phyloP scores from a whole-genome alignment of 164 flowering plant species.

The Liquidambar formosana region DNA sequence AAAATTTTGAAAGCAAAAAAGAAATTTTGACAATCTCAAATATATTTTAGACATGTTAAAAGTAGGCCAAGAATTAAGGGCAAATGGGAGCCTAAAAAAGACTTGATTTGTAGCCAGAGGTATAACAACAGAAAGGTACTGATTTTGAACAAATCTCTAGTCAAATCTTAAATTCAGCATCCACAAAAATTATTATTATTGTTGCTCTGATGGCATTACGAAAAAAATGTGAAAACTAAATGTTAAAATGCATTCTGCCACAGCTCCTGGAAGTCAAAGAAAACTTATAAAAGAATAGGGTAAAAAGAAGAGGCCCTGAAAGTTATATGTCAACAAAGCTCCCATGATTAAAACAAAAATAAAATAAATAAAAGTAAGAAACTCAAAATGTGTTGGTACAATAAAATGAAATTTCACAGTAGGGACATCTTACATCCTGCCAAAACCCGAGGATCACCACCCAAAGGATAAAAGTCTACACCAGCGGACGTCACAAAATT shows the following conservation, averaged over 20 bases:
- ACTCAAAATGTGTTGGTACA: too few relatives aligned
- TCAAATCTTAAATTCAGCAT: background rate
- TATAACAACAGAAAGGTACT: background rate
- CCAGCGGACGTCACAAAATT: slow-evolving; percentile 83
- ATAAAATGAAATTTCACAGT: slow-evolving; percentile 3
- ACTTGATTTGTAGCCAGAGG: slow-evolving; percentile 1
- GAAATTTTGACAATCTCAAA: background rate
- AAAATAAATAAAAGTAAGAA: too few relatives aligned
- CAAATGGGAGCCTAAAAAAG: background rate
- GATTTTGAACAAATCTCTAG: background rate
- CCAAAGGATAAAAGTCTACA: slow-evolving; percentile 83
- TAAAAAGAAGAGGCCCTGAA: background rate
- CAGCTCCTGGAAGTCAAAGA: background rate
- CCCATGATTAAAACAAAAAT: background rate
- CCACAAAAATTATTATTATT: too few relatives aligned
- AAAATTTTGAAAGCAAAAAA: background rate
- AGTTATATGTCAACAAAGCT: background rate
- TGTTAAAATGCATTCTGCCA: too few relatives aligned
- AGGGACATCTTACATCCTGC: slow-evolving; percentile 89
- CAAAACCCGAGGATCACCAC: slow-evolving; percentile 91
- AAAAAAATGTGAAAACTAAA: too few relatives aligned
- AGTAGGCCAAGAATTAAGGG: background rate
- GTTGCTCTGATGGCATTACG: too few relatives aligned
- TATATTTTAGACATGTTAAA: background rate
- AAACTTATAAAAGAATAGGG: background rate